These are phyloP conservation scores for Penstemon eatonii DNA, from an alignment of 257 asterid genomes.

Conservation along the genomic window DNA sequence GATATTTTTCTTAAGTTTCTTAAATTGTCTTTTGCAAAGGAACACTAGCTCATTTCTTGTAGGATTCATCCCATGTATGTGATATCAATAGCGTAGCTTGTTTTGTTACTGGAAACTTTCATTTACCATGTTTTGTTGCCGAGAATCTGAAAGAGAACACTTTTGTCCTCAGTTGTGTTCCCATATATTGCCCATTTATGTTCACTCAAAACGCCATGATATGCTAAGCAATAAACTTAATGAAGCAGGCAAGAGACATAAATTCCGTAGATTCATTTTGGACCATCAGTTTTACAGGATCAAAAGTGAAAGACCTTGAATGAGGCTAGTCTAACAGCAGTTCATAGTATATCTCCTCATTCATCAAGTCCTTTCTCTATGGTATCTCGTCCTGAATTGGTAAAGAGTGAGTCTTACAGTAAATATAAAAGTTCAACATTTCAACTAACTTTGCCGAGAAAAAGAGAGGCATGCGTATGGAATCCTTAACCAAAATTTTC, in stretches of 20 bases:
- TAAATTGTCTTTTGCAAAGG: background rate
- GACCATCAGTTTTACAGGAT: background rate
- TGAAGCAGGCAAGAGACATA: background rate
- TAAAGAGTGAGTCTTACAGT: no score
- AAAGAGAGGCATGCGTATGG: no score
- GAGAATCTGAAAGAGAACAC: background rate
- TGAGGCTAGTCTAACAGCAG: background rate
- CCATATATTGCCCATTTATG: background rate
- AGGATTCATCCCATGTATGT: background rate
- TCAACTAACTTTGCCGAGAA: no score
- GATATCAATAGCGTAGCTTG: background rate
- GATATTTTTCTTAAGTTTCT: background rate
- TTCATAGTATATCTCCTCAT: no score
- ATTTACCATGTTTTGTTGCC: background rate
- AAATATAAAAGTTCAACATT: no score
- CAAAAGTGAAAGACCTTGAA: background rate
- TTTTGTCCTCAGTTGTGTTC: background rate
- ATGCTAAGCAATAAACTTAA: background rate
- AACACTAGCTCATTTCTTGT: background rate
- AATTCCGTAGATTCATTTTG: background rate
- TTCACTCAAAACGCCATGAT: background rate
- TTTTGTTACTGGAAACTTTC: background rate
- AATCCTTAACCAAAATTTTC: no score
- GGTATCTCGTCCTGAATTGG: no score
- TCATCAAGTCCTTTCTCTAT: no score